phyloP scores from a whole-genome alignment of 2,329 filamentous ascomycete genomes.

The Pseudogymnoascus sp. region DNA sequence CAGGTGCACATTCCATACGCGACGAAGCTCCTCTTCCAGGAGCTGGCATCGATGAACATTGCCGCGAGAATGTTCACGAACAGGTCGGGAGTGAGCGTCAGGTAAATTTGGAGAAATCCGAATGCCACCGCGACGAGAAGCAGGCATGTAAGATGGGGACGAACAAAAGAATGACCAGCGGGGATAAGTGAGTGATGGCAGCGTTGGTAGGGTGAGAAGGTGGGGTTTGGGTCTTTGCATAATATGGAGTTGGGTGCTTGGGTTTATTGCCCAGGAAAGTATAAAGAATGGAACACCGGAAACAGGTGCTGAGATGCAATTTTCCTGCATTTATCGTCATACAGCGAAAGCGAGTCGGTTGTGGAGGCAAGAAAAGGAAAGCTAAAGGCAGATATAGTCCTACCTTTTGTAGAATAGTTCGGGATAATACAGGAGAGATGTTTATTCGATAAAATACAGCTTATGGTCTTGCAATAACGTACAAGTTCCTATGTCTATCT shows the following conservation, averaged over 20 bases:
- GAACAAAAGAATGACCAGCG: not conserved
- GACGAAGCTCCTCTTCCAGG: conserved; percentile 96
- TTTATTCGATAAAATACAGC: not conserved
- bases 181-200: not conserved
- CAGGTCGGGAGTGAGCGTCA: conserved; percentile 65
- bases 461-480: not conserved
- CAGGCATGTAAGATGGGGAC: not conserved
- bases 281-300: conserved; percentile 7
- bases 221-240: conserved; percentile 8
- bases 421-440: not conserved
- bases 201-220: conserved; percentile 1
- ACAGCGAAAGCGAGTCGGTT: conserved; percentile 3
- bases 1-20: conserved; percentile 98
- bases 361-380: not conserved
- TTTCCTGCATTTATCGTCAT: conserved; percentile 8
- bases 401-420: conserved; percentile 7
- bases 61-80: conserved; percentile 95
- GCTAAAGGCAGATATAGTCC: not conserved
- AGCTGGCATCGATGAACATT: conserved; percentile 97
- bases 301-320: conserved; percentile 8
- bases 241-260: conserved; percentile 9
- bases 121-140: not conserved
- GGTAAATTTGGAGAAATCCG: conserved; percentile 36
- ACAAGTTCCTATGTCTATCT: not conserved
- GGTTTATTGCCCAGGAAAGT: conserved; percentile 5